phyloP scores from a whole-genome alignment of 2,329 filamentous ascomycete genomes.

The Xylaria sp. region DNA sequence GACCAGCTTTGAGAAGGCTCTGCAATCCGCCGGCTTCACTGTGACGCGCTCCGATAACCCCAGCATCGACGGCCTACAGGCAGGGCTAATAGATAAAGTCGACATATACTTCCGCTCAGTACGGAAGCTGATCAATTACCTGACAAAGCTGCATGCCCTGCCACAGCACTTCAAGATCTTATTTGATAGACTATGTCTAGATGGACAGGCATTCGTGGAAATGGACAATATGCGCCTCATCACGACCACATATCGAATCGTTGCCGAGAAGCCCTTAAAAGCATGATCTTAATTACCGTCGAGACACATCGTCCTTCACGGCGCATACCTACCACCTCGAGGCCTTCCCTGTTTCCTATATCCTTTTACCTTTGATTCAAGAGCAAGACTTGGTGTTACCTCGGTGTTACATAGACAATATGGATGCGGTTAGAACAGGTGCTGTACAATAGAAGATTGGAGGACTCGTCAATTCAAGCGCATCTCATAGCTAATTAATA shows the following conservation, averaged over 20 bases:
- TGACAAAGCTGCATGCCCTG: constrained; percentile 59
- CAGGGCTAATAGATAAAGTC: constrained; percentile 63
- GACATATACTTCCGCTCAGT: constrained; percentile 64
- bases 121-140: constrained; percentile 58
- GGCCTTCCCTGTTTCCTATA: not conserved
- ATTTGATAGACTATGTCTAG: constrained; percentile 63
- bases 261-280: constrained; percentile 56
- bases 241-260: constrained; percentile 63
- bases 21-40: constrained; percentile 58
- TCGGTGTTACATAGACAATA: constrained; percentile 22
- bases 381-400: constrained; percentile 6
- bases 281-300: not conserved
- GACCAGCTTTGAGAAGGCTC: constrained; percentile 56
- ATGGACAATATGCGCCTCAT: constrained; percentile 65
- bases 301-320: not conserved
- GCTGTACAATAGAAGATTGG: constrained; percentile 26
- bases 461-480: constrained; percentile 13
- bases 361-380: not conserved
- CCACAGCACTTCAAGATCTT: constrained; percentile 63
- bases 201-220: constrained; percentile 64
- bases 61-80: constrained; percentile 61
- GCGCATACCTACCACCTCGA: not conserved
- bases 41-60: constrained; percentile 62
- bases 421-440: constrained; percentile 17
- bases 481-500: constrained; percentile 23